These are phyloP conservation scores for Akanthomyces lecanii DNA, from an alignment of 2,329 filamentous ascomycete species.

Conservation along the genomic window DNA sequence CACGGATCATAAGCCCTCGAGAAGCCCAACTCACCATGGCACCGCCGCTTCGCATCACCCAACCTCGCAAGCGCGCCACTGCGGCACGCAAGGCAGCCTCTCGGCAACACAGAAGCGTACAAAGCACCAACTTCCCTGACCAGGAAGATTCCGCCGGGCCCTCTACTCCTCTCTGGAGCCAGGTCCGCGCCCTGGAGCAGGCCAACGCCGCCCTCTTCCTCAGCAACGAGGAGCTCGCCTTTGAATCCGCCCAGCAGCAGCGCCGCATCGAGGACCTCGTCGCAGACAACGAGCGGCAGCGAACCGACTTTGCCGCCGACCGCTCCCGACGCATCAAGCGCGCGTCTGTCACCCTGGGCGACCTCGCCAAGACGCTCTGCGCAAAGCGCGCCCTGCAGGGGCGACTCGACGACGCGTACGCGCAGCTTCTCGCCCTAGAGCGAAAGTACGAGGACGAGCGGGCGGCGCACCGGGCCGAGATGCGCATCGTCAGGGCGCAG, in stretches of 20 bases:
- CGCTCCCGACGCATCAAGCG: neutral
- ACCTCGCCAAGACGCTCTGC: neutral
- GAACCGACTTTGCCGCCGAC: neutral
- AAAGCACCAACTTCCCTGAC: neutral
- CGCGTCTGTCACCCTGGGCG: neutral
- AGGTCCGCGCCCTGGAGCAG: neutral
- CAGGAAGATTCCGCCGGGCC: neutral
- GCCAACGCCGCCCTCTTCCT: neutral
- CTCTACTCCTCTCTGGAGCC: neutral
- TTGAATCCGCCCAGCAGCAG: too few species aligned
- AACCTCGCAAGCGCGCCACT: neutral
- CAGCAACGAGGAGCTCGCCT: neutral
- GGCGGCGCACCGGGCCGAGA: neutral
- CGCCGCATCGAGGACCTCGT: neutral
- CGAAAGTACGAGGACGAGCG: neutral
- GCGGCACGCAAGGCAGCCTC: neutral
- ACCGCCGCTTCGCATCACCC: neutral
- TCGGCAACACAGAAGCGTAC: neutral
- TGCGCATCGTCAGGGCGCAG: neutral
- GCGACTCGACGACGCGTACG: neutral
- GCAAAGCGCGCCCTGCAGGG: neutral
- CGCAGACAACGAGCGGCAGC: too few species aligned
- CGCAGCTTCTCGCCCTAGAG: neutral
- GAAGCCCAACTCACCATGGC: neutral
- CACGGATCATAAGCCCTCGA: neutral